These are phyloP conservation scores for Candida boleticola DNA, from an alignment of 805 yeast genomes.

Conservation along the genomic window DNA sequence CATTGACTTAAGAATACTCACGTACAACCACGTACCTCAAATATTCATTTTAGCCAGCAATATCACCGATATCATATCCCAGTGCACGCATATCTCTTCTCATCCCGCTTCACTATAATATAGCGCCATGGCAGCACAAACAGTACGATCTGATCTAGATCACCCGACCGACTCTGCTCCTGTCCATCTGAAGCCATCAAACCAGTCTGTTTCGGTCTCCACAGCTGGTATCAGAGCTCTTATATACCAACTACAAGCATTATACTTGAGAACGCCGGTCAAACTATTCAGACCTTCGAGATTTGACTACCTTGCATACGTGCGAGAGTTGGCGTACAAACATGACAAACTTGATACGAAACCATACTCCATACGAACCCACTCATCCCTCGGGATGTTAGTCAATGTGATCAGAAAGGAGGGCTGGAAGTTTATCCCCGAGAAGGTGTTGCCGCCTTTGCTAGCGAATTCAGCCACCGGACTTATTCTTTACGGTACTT, in stretches of 20 bases:
- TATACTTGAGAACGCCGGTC: conserved; percentile 78
- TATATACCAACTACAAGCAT: conserved; percentile 70
- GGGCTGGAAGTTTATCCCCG: conserved; percentile 88
- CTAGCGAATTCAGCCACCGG: conserved; percentile 90
- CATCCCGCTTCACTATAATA: too few species aligned
- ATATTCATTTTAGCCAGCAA: too few species aligned
- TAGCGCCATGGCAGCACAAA: background rate
- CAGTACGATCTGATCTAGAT: background rate
- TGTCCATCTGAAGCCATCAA: conserved; percentile 7
- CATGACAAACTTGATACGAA: conserved; percentile 43
- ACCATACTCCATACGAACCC: conserved; percentile 61
- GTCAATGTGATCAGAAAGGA: conserved; percentile 66
- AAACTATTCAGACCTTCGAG: conserved; percentile 89
- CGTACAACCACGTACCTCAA: too few species aligned
- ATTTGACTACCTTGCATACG: conserved; percentile 77
- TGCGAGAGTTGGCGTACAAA: conserved; percentile 49
- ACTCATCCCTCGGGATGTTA: conserved; percentile 75
- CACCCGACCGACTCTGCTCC: background rate
- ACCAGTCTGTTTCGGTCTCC: conserved; percentile 65
- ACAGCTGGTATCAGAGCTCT: conserved; percentile 87
- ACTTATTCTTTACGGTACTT: conserved; percentile 77
- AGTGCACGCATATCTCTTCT: too few species aligned
- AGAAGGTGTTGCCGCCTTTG: conserved; percentile 82
- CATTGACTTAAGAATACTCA: too few species aligned
- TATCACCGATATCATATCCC: too few species aligned